These are phyloP conservation scores for Castanospermum australe DNA, from an alignment of 306 rosid species.

Conservation along the genomic window DNA sequence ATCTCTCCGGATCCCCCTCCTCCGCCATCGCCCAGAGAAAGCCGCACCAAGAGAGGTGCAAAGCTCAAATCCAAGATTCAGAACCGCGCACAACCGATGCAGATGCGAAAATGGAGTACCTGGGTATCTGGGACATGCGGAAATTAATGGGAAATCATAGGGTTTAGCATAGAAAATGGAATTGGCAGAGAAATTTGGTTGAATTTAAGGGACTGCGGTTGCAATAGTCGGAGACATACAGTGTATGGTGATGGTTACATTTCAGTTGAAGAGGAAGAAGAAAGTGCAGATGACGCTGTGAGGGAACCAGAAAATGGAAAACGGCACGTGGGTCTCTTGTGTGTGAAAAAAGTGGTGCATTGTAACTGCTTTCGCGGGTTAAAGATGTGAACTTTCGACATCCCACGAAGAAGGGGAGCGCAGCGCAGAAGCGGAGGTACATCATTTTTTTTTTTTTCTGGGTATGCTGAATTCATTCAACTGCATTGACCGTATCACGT, in stretches of 20 bases:
- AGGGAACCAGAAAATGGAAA: no score
- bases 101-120: background rate
- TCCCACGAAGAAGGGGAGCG: no score
- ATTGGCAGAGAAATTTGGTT: background rate
- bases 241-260: background rate
- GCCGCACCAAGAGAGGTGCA: background rate
- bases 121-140: background rate
- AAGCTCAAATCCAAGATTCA: background rate
- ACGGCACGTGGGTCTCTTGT: no score
- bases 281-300: no score
- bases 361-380: no score
- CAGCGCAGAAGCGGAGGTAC: no score
- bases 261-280: background rate
- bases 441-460: no score
- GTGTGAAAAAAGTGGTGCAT: no score
- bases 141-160: background rate
- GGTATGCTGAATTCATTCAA: no score
- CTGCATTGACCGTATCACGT: no score
- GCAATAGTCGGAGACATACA: background rate
- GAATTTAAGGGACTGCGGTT: background rate
- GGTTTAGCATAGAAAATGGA: conserved; percentile 10
- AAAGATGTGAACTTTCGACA: no score
- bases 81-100: background rate
- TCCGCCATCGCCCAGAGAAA: background rate
- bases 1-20: conserved; percentile 29